Evolutionary conservation across 768 basidiomycete genomes (phyloP).

Genomic region (Filobasidium floriforme): DNA sequence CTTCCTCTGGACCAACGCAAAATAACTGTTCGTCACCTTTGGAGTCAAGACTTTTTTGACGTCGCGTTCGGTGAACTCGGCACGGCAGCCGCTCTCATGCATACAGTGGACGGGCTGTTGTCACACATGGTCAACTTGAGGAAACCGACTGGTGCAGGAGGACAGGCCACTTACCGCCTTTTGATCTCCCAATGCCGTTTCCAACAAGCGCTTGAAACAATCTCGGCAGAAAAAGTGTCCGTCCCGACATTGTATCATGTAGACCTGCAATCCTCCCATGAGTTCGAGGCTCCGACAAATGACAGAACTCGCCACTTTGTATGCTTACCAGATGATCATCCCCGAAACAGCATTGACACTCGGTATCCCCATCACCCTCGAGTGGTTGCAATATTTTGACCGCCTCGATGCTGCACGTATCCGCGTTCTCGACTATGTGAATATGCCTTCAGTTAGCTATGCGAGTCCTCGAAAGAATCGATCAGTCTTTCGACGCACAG

Average conservation of each 20-base stretch:
- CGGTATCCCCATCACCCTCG: constrained; percentile 55
- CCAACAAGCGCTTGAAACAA: constrained; percentile 64
- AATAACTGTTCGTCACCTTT: constrained; percentile 62
- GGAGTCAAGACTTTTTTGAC: constrained; percentile 48
- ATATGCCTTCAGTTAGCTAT: constrained; percentile 1
- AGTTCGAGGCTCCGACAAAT: too few species aligned
- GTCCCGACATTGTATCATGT: constrained; percentile 83
- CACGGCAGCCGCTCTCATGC: constrained; percentile 64
- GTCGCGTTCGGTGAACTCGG: constrained; percentile 52
- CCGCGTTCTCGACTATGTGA: constrained; percentile 31
- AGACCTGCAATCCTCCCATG: constrained; percentile 50
- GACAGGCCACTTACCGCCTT: constrained; percentile 29
- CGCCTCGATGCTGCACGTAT: constrained; percentile 43
- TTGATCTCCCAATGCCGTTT: constrained; percentile 53
- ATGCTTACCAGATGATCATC: constrained; percentile 61
- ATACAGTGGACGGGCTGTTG: constrained; percentile 62
- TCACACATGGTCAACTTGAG: background rate
- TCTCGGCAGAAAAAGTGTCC: constrained; percentile 74
- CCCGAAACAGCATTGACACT: constrained; percentile 82
- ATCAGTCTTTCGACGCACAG: constrained; percentile 33
- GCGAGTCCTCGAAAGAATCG: constrained; percentile 20
- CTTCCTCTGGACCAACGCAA: constrained; percentile 59
- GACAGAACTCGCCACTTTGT: too few species aligned
- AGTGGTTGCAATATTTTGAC: constrained; percentile 52
- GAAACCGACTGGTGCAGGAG: background rate